Percentiles rank a stretch among this genome's conserved stretches.
phyloP scores from a whole-genome alignment of 495 filamentous ascomycete species.

The Xylaria telfairii region DNA sequence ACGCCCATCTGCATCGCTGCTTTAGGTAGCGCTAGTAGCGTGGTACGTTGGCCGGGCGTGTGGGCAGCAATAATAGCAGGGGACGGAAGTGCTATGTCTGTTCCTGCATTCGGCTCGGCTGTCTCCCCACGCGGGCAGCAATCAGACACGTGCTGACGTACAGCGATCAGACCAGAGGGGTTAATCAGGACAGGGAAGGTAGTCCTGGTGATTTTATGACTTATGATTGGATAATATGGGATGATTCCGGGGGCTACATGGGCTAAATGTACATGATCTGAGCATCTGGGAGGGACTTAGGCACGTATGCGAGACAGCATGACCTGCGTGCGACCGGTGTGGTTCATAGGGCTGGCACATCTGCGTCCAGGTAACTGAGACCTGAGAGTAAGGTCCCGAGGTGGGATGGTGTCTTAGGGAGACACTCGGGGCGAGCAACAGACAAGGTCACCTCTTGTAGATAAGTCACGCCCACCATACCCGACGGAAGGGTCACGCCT shows the following conservation, averaged over 20 bases:
- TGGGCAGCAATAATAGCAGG: slow-evolving; percentile 29
- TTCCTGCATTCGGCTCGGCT: slow-evolving; percentile 37
- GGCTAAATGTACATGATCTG: slow-evolving; percentile 44
- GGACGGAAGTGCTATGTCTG: slow-evolving; percentile 31
- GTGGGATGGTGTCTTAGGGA: slow-evolving; percentile 32
- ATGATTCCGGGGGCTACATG: slow-evolving; percentile 35
- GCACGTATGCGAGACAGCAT: slow-evolving; percentile 32
- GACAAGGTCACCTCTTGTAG: slow-evolving; percentile 32
- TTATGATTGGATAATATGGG: slow-evolving; percentile 52
- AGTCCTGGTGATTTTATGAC: slow-evolving; percentile 51
- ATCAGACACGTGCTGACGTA: slow-evolving; percentile 37
- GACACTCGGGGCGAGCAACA: slow-evolving; percentile 37
- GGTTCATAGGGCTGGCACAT: slow-evolving; percentile 29
- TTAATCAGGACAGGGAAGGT: slow-evolving; percentile 33
- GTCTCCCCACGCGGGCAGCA: slow-evolving; percentile 29
- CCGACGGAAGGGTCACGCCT: slow-evolving; percentile 32
- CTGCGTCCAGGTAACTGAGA: slow-evolving; percentile 31
- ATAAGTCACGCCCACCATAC: slow-evolving; percentile 31
- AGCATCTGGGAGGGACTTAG: slow-evolving; percentile 34
- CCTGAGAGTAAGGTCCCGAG: slow-evolving; percentile 20
- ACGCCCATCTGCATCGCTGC: slow-evolving; percentile 37
- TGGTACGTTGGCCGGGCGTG: slow-evolving; percentile 37
- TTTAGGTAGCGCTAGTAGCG: slow-evolving; percentile 33
- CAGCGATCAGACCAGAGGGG: slow-evolving; percentile 32
- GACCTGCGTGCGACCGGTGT: slow-evolving; percentile 38